These are phyloP conservation scores for Hyphopichia burtonii DNA, from an alignment of 1,139 yeast species.

Conservation along the genomic window DNA sequence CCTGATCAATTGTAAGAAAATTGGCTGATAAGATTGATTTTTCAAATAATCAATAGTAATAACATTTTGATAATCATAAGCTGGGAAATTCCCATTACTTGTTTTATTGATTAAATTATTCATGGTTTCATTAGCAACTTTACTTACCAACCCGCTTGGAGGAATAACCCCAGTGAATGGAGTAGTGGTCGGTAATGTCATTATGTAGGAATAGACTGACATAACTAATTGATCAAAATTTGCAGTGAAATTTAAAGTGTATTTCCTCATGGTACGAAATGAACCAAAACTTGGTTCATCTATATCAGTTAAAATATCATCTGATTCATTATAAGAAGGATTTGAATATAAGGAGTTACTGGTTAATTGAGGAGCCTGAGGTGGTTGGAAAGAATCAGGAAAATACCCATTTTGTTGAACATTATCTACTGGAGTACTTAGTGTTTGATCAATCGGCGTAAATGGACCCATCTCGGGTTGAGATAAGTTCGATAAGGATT, in stretches of 20 bases:
- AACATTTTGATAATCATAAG: slow-evolving; percentile 35
- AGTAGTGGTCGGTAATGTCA: slow-evolving; percentile 46
- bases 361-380: neutral
- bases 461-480: slow-evolving; percentile 30
- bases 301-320: slow-evolving; percentile 42
- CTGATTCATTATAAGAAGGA: slow-evolving; percentile 39
- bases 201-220: slow-evolving; percentile 33
- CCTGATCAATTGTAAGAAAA: slow-evolving; percentile 43
- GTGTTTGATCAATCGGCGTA: slow-evolving; percentile 48
- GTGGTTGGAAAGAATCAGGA: slow-evolving; percentile 1
- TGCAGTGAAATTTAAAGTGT: slow-evolving; percentile 36
- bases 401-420: slow-evolving; percentile 3
- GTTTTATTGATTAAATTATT: slow-evolving; percentile 22
- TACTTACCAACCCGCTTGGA: slow-evolving; percentile 46
- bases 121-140: slow-evolving; percentile 45
- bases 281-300: slow-evolving; percentile 29
- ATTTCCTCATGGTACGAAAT: slow-evolving; percentile 26
- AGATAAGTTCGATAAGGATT: slow-evolving; percentile 23
- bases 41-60: slow-evolving; percentile 33
- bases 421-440: slow-evolving; percentile 41
- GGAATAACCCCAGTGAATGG: slow-evolving; percentile 45
- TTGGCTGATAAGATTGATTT: slow-evolving; percentile 37
- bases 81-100: slow-evolving; percentile 12
- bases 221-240: slow-evolving; percentile 39
- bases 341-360: slow-evolving; percentile 22